Percentiles rank a stretch among this genome's conserved stretches.
Conservation (phyloP, 345 rosid genomes). For the Hibiscus tridactylites region DNA sequence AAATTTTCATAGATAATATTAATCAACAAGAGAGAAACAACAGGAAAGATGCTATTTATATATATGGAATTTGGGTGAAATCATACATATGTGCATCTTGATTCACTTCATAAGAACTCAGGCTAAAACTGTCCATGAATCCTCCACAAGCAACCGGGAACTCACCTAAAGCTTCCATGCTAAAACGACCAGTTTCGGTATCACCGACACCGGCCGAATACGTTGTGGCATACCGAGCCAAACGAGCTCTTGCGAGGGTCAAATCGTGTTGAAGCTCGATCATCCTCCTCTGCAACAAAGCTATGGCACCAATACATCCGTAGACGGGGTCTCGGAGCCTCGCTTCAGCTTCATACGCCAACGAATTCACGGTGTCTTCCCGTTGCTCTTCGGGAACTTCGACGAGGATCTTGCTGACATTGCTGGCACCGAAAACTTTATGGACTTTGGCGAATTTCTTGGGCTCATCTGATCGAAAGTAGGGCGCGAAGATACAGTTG, state of each 20-base stretch:
- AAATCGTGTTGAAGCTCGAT: conserved; percentile 73
- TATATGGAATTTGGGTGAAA: conserved; percentile 35
- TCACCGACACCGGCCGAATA: background rate
- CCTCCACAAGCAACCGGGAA: conserved; percentile 37
- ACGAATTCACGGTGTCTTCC: conserved; percentile 77
- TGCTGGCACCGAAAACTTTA: conserved; percentile 93
- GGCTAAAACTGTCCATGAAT: conserved; percentile 37
- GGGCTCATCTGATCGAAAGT: conserved; percentile 66
- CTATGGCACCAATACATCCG: conserved; percentile 91
- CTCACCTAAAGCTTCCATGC: conserved; percentile 25
- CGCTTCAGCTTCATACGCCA: conserved; percentile 86
- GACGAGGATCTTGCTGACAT: conserved; percentile 77
- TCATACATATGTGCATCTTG: conserved; percentile 25
- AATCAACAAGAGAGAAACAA: conserved; percentile 3
- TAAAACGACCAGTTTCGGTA: conserved; percentile 4
- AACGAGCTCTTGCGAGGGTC: conserved; percentile 61
- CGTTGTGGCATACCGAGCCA: conserved; percentile 37
- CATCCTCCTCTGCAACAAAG: conserved; percentile 62
- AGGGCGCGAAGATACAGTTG: conserved; percentile 77
- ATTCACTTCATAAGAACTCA: conserved; percentile 21
- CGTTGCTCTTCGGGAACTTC: conserved; percentile 89
- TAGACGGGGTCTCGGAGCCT: conserved; percentile 84
- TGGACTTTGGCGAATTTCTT: conserved; percentile 76
- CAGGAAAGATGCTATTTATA: conserved; percentile 2
- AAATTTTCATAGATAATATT: conserved; percentile 1